Evolutionary conservation across 345 rosid species (phyloP), one percentile per base, ranked within the genome.

Genomic region (Angophora floribunda): DNA sequence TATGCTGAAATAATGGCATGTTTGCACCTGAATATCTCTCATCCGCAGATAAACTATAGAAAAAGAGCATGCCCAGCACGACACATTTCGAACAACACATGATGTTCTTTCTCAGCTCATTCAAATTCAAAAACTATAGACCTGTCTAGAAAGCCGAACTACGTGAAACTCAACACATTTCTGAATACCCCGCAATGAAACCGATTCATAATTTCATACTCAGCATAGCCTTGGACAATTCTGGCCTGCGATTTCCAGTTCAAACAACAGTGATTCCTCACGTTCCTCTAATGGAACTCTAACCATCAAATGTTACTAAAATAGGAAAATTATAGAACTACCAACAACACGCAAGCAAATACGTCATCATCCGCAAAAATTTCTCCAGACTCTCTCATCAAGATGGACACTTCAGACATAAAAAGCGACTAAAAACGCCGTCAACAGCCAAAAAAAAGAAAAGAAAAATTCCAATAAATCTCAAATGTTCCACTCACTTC

Each of bases 401-500:
- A 51, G 59, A 52, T 32, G 28, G 28, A 16, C 86, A 30, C 49
- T n/a, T 24, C 36, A 85, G 49, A 3, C 61, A n/a, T 22, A 50
- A 85, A 9, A 50, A 52, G 53, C 26, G 16, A n/a, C 79, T 16
- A 32, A 67, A 67, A 32, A 32, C 85, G 52, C 86, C 52, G 28
- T 26, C 52, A 53, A 36, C 89, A 28, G 44, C 51, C 4, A 36
- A 24, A 22, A 55, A 85, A 53, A 55, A 19, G 15, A 26, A 24
- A 22, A 55, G 67, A 53, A 55, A 19, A 24, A 51, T 10, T 59
- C 26, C 30, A 87, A 65, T 24, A 47, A 24, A 51, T 78, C 45
- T n/a, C 32, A 70, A 22, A 49, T 4, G 19, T n/a, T 32, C 52
- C 4, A 41, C 86, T 55, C 47, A 97, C 99, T 91, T 97, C 90